phyloP scores from a whole-genome alignment of 140 eudicot species.

The Erigeron philadelphicus region DNA sequence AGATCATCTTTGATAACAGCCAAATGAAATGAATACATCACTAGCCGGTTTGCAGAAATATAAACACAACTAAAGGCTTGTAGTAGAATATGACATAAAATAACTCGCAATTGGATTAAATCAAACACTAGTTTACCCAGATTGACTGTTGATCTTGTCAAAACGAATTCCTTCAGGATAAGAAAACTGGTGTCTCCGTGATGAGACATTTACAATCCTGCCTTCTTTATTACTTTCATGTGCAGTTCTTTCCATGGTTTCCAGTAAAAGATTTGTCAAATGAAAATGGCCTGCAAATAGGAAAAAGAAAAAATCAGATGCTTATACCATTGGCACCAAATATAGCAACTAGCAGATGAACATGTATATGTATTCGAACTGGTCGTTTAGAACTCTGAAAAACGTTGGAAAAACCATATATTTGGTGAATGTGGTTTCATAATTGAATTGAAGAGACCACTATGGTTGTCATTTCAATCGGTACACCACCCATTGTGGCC shows the following conservation, averaged over 20 bases:
- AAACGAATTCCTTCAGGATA: constrained; percentile 64
- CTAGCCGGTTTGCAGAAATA: too few species aligned
- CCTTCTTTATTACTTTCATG: constrained; percentile 45
- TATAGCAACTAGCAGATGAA: neutral
- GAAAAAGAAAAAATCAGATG: neutral
- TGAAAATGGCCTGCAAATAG: constrained; percentile 64
- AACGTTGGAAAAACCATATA: neutral
- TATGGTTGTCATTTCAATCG: neutral
- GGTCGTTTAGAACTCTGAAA: neutral
- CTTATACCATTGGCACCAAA: neutral
- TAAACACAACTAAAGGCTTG: too few species aligned
- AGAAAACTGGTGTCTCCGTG: constrained; percentile 52
- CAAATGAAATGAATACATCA: too few species aligned
- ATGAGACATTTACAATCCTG: constrained; percentile 69
- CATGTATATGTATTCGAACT: too few species aligned
- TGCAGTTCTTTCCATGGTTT: constrained; percentile 72
- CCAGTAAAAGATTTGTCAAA: constrained; percentile 70
- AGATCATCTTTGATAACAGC: too few species aligned
- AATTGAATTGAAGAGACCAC: neutral
- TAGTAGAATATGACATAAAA: neutral
- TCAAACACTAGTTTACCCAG: constrained; percentile 30
- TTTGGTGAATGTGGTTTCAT: constrained; percentile 3
- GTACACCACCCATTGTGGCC: neutral
- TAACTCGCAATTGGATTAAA: constrained; percentile 4
- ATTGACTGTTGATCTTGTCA: constrained; percentile 49